A percentile compares a stretch with the other conserved stretches of the same genome.
Evolutionary conservation across 305 asterid species (phyloP).

Genomic region (Nicotiana rustica): DNA sequence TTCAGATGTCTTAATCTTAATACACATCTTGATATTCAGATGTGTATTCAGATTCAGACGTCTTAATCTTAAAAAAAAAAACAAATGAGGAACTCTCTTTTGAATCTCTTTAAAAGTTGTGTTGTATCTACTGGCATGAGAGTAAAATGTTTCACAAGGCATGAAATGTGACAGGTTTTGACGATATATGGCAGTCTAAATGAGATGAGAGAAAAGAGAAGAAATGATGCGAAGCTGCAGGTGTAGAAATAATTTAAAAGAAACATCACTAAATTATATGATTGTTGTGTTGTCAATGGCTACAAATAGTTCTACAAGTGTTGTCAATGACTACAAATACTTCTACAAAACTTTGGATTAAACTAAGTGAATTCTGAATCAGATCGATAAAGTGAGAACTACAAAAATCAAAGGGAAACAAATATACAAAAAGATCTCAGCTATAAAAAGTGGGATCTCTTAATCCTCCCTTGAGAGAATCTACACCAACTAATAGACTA

Average conservation of each 20-base stretch:
- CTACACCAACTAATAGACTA: slow-evolving; percentile 7
- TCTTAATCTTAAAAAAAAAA: too few species aligned
- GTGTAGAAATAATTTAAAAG: neutral
- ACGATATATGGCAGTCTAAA: neutral
- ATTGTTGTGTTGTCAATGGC: neutral
- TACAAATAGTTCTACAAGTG: slow-evolving; percentile 20
- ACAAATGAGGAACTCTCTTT: neutral
- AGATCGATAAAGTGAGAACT: neutral
- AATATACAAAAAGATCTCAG: slow-evolving; percentile 20
- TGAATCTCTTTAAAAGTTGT: slow-evolving; percentile 10
- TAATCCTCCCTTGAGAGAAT: neutral
- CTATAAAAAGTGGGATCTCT: slow-evolving; percentile 8
- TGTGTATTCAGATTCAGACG: too few species aligned
- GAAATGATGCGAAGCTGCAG: neutral
- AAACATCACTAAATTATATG: neutral
- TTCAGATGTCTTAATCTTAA: too few species aligned
- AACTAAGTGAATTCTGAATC: slow-evolving; percentile 9
- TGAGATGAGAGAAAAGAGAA: neutral
- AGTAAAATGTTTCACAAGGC: neutral
- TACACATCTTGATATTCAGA: too few species aligned
- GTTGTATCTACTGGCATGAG: neutral
- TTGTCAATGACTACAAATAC: too few species aligned
- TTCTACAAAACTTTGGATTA: neutral
- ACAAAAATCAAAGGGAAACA: slow-evolving; percentile 14
- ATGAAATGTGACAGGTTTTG: neutral